phyloP scores from a whole-genome alignment of 2,329 filamentous ascomycete genomes.

The Penicillium sp. region DNA sequence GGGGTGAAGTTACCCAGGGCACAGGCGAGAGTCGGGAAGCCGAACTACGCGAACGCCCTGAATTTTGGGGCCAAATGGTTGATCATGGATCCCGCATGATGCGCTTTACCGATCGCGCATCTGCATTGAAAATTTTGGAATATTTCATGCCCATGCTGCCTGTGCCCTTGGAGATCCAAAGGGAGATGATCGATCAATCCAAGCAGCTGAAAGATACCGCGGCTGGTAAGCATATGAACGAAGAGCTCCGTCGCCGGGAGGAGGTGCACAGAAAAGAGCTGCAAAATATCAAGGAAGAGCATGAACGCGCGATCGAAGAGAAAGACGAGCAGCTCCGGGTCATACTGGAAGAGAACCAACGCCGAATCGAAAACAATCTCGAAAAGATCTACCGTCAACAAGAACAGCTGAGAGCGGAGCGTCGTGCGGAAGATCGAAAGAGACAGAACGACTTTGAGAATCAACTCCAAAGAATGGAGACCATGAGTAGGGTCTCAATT shows the following conservation, averaged over 20 bases:
- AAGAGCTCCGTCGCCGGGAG: neutral
- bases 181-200: neutral
- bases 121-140: neutral
- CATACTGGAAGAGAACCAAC: neutral
- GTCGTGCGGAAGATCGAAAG: neutral
- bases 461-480: neutral
- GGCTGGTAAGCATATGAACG: neutral
- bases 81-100: neutral
- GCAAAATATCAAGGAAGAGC: neutral
- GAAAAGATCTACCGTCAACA: neutral
- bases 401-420: neutral
- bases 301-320: neutral
- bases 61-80: conserved; percentile 13
- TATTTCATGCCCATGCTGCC: neutral
- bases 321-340: neutral
- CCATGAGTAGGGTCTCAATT: neutral
- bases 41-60: neutral
- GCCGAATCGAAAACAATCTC: neutral
- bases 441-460: neutral
- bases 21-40: neutral
- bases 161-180: neutral
- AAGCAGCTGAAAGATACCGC: neutral
- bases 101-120: neutral
- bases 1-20: conserved; percentile 21
- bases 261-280: neutral